phyloP scores from a whole-genome alignment of 2,329 filamentous ascomycete species.

The Cladosporium cucumerinum region DNA sequence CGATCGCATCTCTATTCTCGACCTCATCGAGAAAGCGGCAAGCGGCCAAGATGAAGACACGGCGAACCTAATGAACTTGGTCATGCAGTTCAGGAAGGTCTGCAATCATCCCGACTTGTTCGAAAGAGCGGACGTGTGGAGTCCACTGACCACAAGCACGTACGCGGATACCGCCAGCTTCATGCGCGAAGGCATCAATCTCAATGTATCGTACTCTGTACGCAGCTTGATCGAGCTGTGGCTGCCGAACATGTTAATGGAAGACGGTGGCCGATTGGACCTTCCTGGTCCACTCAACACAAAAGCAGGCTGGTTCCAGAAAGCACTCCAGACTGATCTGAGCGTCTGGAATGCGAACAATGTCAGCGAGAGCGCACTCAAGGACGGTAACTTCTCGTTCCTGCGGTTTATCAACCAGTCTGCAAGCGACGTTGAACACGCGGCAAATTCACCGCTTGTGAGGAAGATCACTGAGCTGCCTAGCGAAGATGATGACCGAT shows the following conservation, averaged over 20 bases:
- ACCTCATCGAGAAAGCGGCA: slow-evolving; percentile 94
- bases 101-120: slow-evolving; percentile 98
- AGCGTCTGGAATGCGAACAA: slow-evolving; percentile 87
- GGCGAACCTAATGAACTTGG: slow-evolving; percentile 95
- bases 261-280: slow-evolving; percentile 72
- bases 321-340: slow-evolving; percentile 75
- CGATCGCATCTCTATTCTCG: slow-evolving; percentile 98
- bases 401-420: slow-evolving; percentile 81
- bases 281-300: slow-evolving; percentile 70
- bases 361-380: slow-evolving; percentile 60
- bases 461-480: slow-evolving; percentile 65
- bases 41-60: slow-evolving; percentile 92
- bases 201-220: slow-evolving; percentile 82
- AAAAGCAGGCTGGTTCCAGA: slow-evolving; percentile 74
- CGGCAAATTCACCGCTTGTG: slow-evolving; percentile 68
- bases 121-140: slow-evolving; percentile 86
- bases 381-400: slow-evolving; percentile 76
- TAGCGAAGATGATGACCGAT: slow-evolving; percentile 47
- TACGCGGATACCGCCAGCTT: slow-evolving; percentile 97
- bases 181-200: slow-evolving; percentile 76
- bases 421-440: slow-evolving; percentile 65
- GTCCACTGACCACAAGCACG: slow-evolving; percentile 76
- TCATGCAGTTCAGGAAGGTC: slow-evolving; percentile 99
- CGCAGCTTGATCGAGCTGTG: slow-evolving; percentile 81
- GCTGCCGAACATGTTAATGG: slow-evolving; percentile 77